Base-by-base conservation (phyloP, 495 filamentous ascomycete species). In the Penicillium waksmanii region DNA sequence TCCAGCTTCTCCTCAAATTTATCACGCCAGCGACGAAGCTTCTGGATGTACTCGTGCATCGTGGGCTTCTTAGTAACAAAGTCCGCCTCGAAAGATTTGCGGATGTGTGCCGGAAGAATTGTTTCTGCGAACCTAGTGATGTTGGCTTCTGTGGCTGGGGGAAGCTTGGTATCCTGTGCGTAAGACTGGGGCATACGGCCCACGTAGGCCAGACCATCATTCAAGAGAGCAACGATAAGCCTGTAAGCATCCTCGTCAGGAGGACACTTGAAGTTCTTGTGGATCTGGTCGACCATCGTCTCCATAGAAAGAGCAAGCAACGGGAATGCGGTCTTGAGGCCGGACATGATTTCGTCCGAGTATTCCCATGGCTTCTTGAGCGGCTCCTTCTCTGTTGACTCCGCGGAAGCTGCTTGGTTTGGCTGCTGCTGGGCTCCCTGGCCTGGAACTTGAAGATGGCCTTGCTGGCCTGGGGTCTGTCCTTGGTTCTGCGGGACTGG, bases 1-100 rank as follows among this genome's bases (percentile, higher is more conserved):
- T 99, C 96, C 50, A 99, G 86, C 76, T 94, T 96, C 75, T 97
- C 94, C 68, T 98, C 96, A 69, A 99, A 97, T 70, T 95, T 93
- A 76, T 96, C 93, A 36, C 96, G 87, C 96, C 96, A 99, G 65
- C 88, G 90, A 18, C 96, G 89, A 40, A 97, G 82, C 70, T 96
- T 97, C 64, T 97, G 92, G 57, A 99, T 97, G 78, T 99, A 99
- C 67, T 96, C 92, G 66, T 88, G 87, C 89, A 97, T 95, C 13
- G 92, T 97, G 13, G 95, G 95, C 75, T 96, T 96, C 64, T 89
- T 90, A 31, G 82, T 75, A 18, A 98, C 93, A 71, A 99, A 98
- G 75, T 99, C 96, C 7, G 86, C 89, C 71, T 99, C 96, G 70
- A 99, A 99, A 2, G 92, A 89, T 66, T 89, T 90, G 51, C 94